Evolutionary conservation across 768 basidiomycete genomes (phyloP).

Genomic region (Boletus coccyginus): DNA sequence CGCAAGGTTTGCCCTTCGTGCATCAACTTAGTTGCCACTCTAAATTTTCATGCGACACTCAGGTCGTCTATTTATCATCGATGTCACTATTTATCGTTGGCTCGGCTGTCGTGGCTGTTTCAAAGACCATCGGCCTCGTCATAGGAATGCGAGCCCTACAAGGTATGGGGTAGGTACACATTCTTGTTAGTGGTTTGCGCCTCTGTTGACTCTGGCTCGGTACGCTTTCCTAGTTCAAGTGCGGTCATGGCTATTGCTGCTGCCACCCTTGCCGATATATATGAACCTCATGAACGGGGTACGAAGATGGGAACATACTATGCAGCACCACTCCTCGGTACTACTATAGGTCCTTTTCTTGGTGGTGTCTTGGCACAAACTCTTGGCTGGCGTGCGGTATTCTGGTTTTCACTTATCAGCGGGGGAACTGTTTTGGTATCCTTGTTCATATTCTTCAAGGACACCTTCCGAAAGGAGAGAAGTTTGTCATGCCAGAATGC

Average conservation of each 20-base stretch:
- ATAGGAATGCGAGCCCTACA: conserved; percentile 70
- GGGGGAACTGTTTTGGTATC: conserved; percentile 51
- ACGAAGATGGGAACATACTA: conserved; percentile 83
- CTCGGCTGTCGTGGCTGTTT: conserved; percentile 56
- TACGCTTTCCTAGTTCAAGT: conserved; percentile 43
- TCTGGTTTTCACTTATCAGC: conserved; percentile 76
- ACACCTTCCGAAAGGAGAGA: conserved; percentile 81
- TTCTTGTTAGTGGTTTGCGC: background rate
- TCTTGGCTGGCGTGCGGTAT: conserved; percentile 78
- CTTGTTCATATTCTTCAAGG: conserved; percentile 68
- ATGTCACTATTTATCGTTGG: conserved; percentile 53
- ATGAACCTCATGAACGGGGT: conserved; percentile 75
- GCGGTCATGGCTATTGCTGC: conserved; percentile 73
- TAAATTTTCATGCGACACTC: background rate
- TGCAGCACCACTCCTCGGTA: conserved; percentile 73
- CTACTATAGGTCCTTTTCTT: conserved; percentile 62
- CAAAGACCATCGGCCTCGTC: conserved; percentile 53
- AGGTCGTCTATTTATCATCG: conserved; percentile 58
- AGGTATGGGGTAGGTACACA: conserved; percentile 48
- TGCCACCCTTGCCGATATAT: conserved; percentile 78
- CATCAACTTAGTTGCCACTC: background rate
- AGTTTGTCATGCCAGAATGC: conserved; percentile 76
- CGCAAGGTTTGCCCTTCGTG: conserved; percentile 47
- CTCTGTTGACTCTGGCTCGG: background rate
- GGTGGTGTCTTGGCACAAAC: conserved; percentile 66